These are phyloP conservation scores for Vitis amurensis DNA, from an alignment of 164 flowering plant species.

Conservation along the genomic window DNA sequence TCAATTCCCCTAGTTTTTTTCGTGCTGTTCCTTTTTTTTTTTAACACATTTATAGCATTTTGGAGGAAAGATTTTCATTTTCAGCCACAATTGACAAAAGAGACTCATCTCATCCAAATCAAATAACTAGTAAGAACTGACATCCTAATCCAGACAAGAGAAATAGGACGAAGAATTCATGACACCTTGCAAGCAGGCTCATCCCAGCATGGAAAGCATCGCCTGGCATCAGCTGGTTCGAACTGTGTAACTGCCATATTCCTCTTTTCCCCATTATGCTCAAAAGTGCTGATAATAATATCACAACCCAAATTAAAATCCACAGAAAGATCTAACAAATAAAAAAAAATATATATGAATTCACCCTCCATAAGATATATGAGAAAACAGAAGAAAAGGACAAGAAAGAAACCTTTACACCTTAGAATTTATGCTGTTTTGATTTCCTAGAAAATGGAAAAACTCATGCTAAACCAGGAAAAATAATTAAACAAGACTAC, in stretches of 20 bases:
- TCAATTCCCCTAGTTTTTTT: no score
- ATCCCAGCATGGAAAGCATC: conserved; percentile 99
- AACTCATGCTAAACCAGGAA: no score
- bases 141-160: background rate
- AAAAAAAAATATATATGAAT: background rate
- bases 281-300: conserved; percentile 55
- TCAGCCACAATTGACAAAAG: no score
- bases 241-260: conserved; percentile 98
- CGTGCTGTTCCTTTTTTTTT: no score
- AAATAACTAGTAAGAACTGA: background rate
- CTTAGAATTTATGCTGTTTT: no score
- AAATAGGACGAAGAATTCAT: background rate
- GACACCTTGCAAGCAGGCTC: conserved; percentile 96
- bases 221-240: conserved; percentile 92
- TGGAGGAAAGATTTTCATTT: no score
- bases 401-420: no score
- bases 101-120: background rate
- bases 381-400: background rate
- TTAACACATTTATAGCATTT: no score
- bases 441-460: no score
- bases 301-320: background rate
- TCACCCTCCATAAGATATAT: no score
- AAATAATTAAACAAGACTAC: no score
- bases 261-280: conserved; percentile 82
- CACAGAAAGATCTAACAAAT: background rate